phyloP scores from a whole-genome alignment of 371 early-diverging fungal genomes.

The Sporodiniella umbellata region DNA sequence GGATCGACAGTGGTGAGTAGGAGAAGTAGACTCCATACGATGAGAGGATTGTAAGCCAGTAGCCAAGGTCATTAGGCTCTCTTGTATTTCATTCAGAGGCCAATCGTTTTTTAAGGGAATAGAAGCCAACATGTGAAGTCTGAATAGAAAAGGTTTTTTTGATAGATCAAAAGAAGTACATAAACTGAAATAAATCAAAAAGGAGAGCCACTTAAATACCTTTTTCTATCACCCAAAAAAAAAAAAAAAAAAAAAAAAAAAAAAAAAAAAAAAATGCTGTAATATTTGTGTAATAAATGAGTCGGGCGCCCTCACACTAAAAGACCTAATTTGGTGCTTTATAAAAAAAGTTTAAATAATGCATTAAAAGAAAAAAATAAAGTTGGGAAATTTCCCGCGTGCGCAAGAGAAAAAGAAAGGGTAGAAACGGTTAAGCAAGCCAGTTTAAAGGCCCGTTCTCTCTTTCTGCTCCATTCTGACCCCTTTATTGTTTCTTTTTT shows the following conservation, averaged over 20 bases:
- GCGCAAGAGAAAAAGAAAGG: background rate
- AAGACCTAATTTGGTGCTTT: too few species aligned
- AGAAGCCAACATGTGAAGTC: background rate
- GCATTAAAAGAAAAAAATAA: background rate
- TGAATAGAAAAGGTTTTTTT: background rate
- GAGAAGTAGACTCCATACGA: background rate
- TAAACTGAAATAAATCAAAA: background rate
- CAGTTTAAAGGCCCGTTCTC: too few species aligned
- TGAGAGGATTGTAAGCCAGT: constrained; percentile 4
- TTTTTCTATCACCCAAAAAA: background rate
- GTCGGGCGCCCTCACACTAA: too few species aligned
- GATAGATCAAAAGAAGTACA: background rate
- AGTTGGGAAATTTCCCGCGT: background rate
- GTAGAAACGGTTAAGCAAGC: too few species aligned
- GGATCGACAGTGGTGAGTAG: background rate
- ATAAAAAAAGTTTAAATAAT: background rate
- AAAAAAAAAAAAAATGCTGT: too few species aligned
- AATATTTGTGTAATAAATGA: constrained; percentile 1
- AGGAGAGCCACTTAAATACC: background rate
- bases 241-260: background rate
- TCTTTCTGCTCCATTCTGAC: too few species aligned
- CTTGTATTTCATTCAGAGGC: constrained; percentile 23
- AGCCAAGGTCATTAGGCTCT: constrained; percentile 18
- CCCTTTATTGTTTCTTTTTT: too few species aligned
- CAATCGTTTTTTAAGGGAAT: constrained; percentile 9